Base-by-base conservation (phyloP, 2,329 filamentous ascomycete genomes). In the Septoria linicola region DNA sequence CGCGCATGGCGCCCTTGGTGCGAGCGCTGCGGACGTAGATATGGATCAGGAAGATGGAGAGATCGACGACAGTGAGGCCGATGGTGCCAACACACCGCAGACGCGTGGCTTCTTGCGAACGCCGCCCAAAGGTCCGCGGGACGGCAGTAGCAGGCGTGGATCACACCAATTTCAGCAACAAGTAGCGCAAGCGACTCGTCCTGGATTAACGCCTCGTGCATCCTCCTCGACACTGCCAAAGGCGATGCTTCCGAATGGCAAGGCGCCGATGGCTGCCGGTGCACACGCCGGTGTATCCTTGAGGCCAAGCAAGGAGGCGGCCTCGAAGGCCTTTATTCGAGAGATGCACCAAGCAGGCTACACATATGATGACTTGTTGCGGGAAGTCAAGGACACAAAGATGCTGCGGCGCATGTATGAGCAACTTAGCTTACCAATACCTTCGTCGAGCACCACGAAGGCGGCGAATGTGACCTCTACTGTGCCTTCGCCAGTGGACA, bases 31-130 rank as follows among this genome's bases (percentile, higher is more conserved):
- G 30, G 55, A 55, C 49, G 43, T 68, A 41, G 66, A 75, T 39
- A 68, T 68, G 48, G 76, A 79, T 50, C 72, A 72, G 49, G 88
- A 93, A 63, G 88, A 95, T 62, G 88, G 87, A 13, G 89, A 95
- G 67, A 68, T 93, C 57, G 88, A 92, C 61, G 87, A 89, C 61
- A 80, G 77, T 14, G 83, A 85, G 60, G 76, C 79, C 41, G 44
- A 55, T 19, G 57, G 51, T 2, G 42, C 30, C 8, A 27, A 20
- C 34, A 40, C 34, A 4, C 43, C 47, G 17, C 43, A 41, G 23
- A 25, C 50, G 30, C 58, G 57, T 6, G 59, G 59, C 11, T 64
- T 63, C 41, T 53, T 64, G 13, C 59, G 53, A 14, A 59, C 62
- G 19, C 62, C 61, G 8, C 63, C 64, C 2, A 66, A 59, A 23